phyloP scores from a whole-genome alignment of 108 stramenopile genomes.

The Cyclostephanos invisitatus region DNA sequence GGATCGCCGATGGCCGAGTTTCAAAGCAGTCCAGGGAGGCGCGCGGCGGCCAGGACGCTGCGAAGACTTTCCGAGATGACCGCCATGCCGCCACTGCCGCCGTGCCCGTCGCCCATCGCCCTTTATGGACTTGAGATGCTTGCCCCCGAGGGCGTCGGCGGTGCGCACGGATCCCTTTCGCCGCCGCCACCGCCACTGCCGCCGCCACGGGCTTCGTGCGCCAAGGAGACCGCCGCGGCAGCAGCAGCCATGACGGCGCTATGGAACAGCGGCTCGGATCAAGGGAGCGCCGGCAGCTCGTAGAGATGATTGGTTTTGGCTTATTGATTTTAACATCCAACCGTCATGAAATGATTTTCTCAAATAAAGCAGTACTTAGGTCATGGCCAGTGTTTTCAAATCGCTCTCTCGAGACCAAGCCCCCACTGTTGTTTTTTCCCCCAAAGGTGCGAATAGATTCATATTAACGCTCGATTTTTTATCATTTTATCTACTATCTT shows the following conservation, averaged over 20 bases:
- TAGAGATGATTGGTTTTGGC: too few relatives aligned
- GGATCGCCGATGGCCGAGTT: background rate
- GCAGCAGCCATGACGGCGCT: constrained; percentile 2
- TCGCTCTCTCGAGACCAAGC: too few relatives aligned
- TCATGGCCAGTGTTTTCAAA: too few relatives aligned
- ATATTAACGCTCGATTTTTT: too few relatives aligned
- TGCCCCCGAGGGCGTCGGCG: background rate
- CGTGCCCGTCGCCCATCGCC: background rate
- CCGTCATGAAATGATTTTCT: too few relatives aligned
- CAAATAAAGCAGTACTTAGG: too few relatives aligned
- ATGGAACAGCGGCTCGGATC: background rate
- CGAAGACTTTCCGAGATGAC: constrained; percentile 12
- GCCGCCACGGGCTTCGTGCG: background rate
- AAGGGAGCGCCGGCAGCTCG: too few relatives aligned
- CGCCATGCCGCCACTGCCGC: background rate
- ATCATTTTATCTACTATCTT: too few relatives aligned
- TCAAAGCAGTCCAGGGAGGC: constrained; percentile 22
- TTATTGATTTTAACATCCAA: too few relatives aligned
- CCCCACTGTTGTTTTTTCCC: too few relatives aligned
- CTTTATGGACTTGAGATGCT: background rate
- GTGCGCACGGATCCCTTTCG: background rate
- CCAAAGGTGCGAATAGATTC: too few relatives aligned
- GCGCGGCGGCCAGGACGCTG: constrained; percentile 16
- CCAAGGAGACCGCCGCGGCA: constrained; percentile 1
- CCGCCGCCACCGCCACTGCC: background rate